phyloP scores from a whole-genome alignment of 768 basidiomycete genomes.

The Serendipita sp. region DNA sequence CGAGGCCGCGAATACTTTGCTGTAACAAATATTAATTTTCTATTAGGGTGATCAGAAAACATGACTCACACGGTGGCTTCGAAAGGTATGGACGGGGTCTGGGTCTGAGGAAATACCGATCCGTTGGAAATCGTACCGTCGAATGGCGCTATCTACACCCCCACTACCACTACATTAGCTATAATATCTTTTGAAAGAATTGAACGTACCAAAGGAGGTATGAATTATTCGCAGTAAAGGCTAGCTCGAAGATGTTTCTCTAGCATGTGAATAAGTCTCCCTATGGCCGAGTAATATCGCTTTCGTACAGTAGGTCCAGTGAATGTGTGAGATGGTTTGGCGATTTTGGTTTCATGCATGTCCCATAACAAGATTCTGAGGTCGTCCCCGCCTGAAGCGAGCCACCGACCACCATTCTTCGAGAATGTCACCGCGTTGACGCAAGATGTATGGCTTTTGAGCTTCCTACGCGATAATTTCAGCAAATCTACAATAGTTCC shows the following conservation, averaged over 20 bases:
- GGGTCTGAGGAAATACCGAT: background rate
- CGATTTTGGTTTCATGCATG: slow-evolving; percentile 42
- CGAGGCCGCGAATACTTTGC: slow-evolving; percentile 49
- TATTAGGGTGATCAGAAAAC: background rate
- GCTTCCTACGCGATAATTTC: slow-evolving; percentile 15
- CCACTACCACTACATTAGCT: background rate
- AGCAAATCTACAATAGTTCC: slow-evolving; percentile 6
- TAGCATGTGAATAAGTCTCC: slow-evolving; percentile 15
- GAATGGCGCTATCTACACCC: slow-evolving; percentile 3
- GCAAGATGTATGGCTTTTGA: slow-evolving; percentile 39
- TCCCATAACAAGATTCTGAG: slow-evolving; percentile 45
- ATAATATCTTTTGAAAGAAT: background rate
- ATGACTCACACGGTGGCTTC: slow-evolving; percentile 2
- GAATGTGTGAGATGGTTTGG: slow-evolving; percentile 26
- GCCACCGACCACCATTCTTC: slow-evolving; percentile 39
- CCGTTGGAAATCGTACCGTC: slow-evolving; percentile 7
- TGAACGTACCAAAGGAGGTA: slow-evolving; percentile 45
- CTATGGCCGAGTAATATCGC: background rate
- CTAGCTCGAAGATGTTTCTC: slow-evolving; percentile 56
- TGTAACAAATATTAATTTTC: slow-evolving; percentile 15
- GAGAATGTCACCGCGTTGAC: slow-evolving; percentile 50
- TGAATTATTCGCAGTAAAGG: slow-evolving; percentile 50
- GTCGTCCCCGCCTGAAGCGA: slow-evolving; percentile 59
- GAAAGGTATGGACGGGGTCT: background rate
- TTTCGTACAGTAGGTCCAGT: slow-evolving; percentile 30